A percentile compares a stretch with the other conserved stretches of the same genome.
Conservation (phyloP, 1,284 basidiomycete species). For the Cryptococcus jaspeensis region DNA sequence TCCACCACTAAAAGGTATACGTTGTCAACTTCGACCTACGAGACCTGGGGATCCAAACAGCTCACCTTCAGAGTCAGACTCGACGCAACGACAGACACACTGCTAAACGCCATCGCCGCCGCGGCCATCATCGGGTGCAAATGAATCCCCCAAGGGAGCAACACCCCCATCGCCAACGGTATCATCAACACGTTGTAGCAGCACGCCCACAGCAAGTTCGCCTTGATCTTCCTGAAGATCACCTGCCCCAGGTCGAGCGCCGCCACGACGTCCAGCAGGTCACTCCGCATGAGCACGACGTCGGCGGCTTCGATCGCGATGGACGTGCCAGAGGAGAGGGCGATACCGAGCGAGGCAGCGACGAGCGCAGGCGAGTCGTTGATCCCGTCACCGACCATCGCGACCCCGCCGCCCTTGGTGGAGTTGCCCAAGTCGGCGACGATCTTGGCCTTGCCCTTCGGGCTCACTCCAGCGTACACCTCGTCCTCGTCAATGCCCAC, state of each 20-base stretch:
- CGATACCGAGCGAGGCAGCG: constrained; percentile 91
- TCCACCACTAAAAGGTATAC: constrained; percentile 65
- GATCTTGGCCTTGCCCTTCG: constrained; percentile 84
- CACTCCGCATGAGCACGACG: constrained; percentile 94
- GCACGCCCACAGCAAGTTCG: constrained; percentile 87
- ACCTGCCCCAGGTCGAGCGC: constrained; percentile 84
- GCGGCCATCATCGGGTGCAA: constrained; percentile 98
- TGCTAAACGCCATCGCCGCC: constrained; percentile 95
- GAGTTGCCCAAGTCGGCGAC: constrained; percentile 70
- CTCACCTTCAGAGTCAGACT: constrained; percentile 72
- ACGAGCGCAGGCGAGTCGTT: constrained; percentile 98
- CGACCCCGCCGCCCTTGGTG: constrained; percentile 68
- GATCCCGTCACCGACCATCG: constrained; percentile 98
- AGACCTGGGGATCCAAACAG: neutral
- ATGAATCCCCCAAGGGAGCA: constrained; percentile 87
- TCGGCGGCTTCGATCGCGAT: constrained; percentile 98
- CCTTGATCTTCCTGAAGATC: constrained; percentile 84
- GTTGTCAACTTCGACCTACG: neutral
- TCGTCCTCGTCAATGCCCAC: constrained; percentile 76
- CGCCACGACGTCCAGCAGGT: constrained; percentile 94
- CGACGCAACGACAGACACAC: constrained; percentile 90
- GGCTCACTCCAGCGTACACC: constrained; percentile 86
- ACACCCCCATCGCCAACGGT: constrained; percentile 96
- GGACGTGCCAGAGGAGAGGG: constrained; percentile 90
- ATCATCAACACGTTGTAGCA: constrained; percentile 92